Evolutionary conservation across 2,329 filamentous ascomycete genomes (phyloP).

Genomic region (Gyromitra esculenta): DNA sequence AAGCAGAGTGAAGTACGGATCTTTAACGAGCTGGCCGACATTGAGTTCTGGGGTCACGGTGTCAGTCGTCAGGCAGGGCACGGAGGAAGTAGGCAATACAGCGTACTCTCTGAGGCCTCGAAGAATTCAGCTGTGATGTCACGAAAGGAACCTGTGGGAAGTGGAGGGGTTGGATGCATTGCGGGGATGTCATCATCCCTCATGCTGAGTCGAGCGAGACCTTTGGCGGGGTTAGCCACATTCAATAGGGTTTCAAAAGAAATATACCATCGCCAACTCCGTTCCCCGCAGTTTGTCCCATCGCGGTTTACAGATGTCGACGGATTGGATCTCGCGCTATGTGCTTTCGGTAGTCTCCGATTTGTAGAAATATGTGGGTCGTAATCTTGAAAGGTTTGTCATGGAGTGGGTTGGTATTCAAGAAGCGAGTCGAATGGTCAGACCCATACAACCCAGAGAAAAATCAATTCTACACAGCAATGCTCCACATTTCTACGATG

Average conservation of each 20-base stretch:
- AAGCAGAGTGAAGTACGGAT: constrained; percentile 92
- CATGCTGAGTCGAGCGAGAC: constrained; percentile 49
- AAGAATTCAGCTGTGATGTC: constrained; percentile 69
- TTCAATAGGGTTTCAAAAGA: constrained; percentile 25
- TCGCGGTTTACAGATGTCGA: constrained; percentile 26
- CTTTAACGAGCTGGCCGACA: constrained; percentile 87
- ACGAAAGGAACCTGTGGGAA: constrained; percentile 59
- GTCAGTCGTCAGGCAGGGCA: constrained; percentile 34
- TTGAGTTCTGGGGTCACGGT: constrained; percentile 69
- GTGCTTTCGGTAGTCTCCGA: constrained; percentile 33
- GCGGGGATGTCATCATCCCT: constrained; percentile 48
- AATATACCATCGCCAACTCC: constrained; percentile 48
- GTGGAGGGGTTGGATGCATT: constrained; percentile 43
- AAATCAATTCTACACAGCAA: constrained; percentile 48
- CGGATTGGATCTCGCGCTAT: constrained; percentile 28
- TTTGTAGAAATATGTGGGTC: constrained; percentile 30
- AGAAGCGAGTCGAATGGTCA: constrained; percentile 21
- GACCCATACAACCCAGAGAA: constrained; percentile 41
- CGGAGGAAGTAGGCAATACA: constrained; percentile 39
- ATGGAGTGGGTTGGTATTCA: constrained; percentile 32
- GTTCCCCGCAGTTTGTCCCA: constrained; percentile 39
- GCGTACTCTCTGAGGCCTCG: constrained; percentile 65
- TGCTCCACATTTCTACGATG: constrained; percentile 33
- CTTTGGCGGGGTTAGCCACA: constrained; percentile 50
- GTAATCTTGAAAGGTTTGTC: constrained; percentile 40